Evolutionary conservation across 148 eudicot genomes (phyloP), one percentile per base, ranked within the genome.

Genomic region (Polygonum maritimum): DNA sequence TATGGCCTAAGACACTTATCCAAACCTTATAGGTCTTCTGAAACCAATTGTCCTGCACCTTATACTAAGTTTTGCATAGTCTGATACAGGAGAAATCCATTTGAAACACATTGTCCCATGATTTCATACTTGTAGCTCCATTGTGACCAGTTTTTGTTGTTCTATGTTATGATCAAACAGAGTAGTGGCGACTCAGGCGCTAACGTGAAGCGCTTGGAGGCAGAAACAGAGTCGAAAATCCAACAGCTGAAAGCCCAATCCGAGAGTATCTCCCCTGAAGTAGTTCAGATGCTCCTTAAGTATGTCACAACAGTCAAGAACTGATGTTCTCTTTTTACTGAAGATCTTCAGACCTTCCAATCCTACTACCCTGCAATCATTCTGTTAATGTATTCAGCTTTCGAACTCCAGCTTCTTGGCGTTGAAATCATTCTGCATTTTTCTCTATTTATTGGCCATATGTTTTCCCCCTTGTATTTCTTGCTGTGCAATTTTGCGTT

Each of bases 101-200:
- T n/a, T 54, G 60, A 54, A 54, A n/a, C 26, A n/a, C 22, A 54
- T 54, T 54, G 10, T n/a, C 60, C 60, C 7, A n/a, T 54, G 10
- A n/a, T 18, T 54, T 1, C 60, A 54, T n/a, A n/a, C 26, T 2
- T 54, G 60, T 18, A 54, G 60, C 19, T 54, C 60, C 60, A 54
- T 54, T 54, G 10, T 54, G 60, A 54, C 21, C 26, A 54, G 26
- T 62, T 26, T 33, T 26, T 62, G 2, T 62, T 12, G 10, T 26
- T 35, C n/a, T 36, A 57, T 48, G 57, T 31, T 21, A 38, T 44
- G 21, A 39, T 79, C 67, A 1, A 60, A 86, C 97, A 94, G 97
- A 90, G 88, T 80, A 92, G 92, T 75, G 98, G 97, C 33, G 97
- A 94, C 80, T 92, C 98, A 0, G 98, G 98, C 78, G 97, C 98